These are phyloP conservation scores for Mimosa bimucronata DNA, from an alignment of 306 rosid species.

Conservation along the genomic window DNA sequence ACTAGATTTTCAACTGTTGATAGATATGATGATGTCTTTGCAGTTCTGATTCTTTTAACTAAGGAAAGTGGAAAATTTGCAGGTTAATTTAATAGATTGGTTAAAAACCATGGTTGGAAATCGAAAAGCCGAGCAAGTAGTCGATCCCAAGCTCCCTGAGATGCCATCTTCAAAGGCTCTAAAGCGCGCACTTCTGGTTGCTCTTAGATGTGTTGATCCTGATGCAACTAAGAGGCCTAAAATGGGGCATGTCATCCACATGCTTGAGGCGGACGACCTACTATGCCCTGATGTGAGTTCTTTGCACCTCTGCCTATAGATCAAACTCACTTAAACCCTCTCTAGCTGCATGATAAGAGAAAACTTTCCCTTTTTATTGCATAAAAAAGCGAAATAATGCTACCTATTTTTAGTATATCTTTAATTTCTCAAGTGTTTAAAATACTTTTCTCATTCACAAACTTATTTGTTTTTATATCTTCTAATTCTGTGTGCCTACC, in stretches of 20 bases:
- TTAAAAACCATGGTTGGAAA: slow-evolving; percentile 87
- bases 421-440: not conserved
- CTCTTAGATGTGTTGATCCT: slow-evolving; percentile 93
- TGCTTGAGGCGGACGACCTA: slow-evolving; percentile 94
- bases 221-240: slow-evolving; percentile 95
- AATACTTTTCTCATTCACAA: no score
- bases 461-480: no score
- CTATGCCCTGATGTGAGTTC: slow-evolving; percentile 64
- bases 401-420: no score
- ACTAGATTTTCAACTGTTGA: not conserved
- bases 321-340: slow-evolving; percentile 7
- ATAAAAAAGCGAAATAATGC: not conserved
- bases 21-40: not conserved
- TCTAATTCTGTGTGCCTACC: no score
- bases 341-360: not conserved
- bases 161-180: slow-evolving; percentile 92
- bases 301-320: not conserved
- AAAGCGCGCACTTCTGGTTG: slow-evolving; percentile 81
- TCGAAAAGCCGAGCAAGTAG: slow-evolving; percentile 79
- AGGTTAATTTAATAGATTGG: slow-evolving; percentile 96
- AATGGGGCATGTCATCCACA: slow-evolving; percentile 98
- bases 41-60: slow-evolving; percentile 31
- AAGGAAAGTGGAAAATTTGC: slow-evolving; percentile 26
- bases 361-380: not conserved
- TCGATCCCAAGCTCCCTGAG: slow-evolving; percentile 86